phyloP scores from a whole-genome alignment of 768 basidiomycete species.

The Mycena chlorophos region DNA sequence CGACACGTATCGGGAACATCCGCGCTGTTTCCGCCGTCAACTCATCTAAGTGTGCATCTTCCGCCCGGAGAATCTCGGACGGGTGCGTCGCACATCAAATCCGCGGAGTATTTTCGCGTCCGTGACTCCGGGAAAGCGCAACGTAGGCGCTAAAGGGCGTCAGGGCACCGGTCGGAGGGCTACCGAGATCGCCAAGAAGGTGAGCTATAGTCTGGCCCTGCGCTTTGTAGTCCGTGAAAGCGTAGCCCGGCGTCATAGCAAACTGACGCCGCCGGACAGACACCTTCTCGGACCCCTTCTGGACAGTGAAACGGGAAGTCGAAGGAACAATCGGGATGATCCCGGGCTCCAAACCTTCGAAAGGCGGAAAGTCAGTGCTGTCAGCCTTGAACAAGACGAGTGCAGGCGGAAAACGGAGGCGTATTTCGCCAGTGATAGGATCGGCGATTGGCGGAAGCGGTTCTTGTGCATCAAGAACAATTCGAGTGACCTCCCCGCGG shows the following conservation, averaged over 20 bases:
- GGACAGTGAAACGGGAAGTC: slow-evolving; percentile 21
- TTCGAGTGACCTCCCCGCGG: neutral
- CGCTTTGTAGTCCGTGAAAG: slow-evolving; percentile 42
- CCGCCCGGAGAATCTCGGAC: neutral
- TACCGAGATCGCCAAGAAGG: slow-evolving; percentile 40
- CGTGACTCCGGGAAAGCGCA: slow-evolving; percentile 36
- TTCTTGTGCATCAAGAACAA: slow-evolving; percentile 1
- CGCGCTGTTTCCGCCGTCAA: neutral
- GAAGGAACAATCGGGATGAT: slow-evolving; percentile 29
- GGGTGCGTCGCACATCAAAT: neutral
- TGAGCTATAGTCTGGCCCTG: slow-evolving; percentile 43
- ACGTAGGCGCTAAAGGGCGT: too few species aligned
- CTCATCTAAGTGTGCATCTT: neutral
- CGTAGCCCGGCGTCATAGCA: too few species aligned
- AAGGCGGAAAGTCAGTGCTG: slow-evolving; percentile 19
- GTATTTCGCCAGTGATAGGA: neutral
- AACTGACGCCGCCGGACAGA: slow-evolving; percentile 25
- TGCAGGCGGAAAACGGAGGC: slow-evolving; percentile 23
- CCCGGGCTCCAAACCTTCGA: slow-evolving; percentile 26
- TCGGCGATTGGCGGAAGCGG: neutral
- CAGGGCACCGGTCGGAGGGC: slow-evolving; percentile 32
- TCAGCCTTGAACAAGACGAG: slow-evolving; percentile 32
- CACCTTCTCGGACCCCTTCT: neutral
- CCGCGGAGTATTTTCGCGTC: neutral
- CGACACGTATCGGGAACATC: too few species aligned